phyloP scores from a whole-genome alignment of 768 basidiomycete genomes.

The Amanita pseudoporphyria region DNA sequence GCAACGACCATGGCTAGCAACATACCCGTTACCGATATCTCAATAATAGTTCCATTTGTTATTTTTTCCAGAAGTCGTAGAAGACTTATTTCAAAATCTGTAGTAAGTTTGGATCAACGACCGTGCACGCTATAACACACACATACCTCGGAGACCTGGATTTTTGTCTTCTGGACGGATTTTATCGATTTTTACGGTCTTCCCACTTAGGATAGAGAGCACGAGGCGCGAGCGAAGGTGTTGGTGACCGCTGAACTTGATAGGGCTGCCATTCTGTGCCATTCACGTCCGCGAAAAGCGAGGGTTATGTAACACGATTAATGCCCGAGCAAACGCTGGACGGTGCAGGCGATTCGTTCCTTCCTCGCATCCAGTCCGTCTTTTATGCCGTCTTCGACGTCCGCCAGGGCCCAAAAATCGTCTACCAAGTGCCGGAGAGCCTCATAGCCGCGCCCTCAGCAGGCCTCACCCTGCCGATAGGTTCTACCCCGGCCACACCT shows the following conservation, averaged over 20 bases:
- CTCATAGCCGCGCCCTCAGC: constrained; percentile 49
- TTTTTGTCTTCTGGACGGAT: constrained; percentile 91
- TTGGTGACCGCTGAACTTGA: constrained; percentile 72
- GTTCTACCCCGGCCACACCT: constrained; percentile 31
- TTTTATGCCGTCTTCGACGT: constrained; percentile 94
- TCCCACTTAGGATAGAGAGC: constrained; percentile 84
- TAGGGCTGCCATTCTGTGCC: constrained; percentile 29
- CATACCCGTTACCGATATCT: constrained; percentile 92
- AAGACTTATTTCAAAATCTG: constrained; percentile 91
- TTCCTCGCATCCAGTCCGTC: constrained; percentile 74
- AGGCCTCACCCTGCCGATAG: constrained; percentile 18
- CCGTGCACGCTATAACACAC: neutral
- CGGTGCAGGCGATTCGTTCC: constrained; percentile 48
- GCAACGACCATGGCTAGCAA: neutral
- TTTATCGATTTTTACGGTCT: constrained; percentile 71
- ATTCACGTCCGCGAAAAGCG: constrained; percentile 18
- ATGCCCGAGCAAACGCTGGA: constrained; percentile 15
- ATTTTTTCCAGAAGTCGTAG: constrained; percentile 81
- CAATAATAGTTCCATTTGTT: constrained; percentile 90
- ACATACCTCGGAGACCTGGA: constrained; percentile 82
- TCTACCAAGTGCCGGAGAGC: constrained; percentile 91
- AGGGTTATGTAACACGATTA: neutral
- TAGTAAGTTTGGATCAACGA: neutral
- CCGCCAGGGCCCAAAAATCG: constrained; percentile 76
- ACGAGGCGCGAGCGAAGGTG: constrained; percentile 79